Evolutionary conservation across 2,329 filamentous ascomycete species (phyloP), one percentile per base, ranked within the genome.

Genomic region (Talaromyces sp.): DNA sequence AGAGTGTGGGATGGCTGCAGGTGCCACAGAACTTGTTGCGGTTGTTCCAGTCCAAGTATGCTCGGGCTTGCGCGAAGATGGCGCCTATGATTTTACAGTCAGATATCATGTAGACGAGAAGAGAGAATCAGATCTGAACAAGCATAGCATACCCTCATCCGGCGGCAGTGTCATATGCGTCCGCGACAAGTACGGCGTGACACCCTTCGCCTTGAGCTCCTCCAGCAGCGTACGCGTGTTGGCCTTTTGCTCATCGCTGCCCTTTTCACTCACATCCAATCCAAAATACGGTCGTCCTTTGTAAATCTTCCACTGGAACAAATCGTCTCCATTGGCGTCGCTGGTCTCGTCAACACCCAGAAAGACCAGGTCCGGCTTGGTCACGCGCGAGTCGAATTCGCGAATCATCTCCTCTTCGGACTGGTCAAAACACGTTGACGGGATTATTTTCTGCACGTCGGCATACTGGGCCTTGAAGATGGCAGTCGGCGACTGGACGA

Each of bases 21-120:
- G 89, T 88, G 33, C 88, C 92, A 75, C 95, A 99, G 81, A 92
- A 99, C 32, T 89, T 90, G 77, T 96, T 96, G 57, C 93, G 89
- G 28, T 83, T 83, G 78, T 99, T 98, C 95, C 95, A 99, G 79
- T 98, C 95, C 39, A 96, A 81, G 28, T 97, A 82, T 53, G 92
- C 90, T 60, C 93, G 88, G 8, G 92, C 91, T 76, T 96, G 91
- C 15, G 92, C 93, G 68, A 92, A 96, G 53, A 96, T 90, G 56
- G 93, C 92, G 62, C 93, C 95, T 95, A 64, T 22, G 55, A 47
- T 36, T 28, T 52, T 3, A 36, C 7, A 44, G 36, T 39, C 13
- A 39, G 36, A 8, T 4, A 7, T 55, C 51, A 27, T 4, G n/a
- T 19, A 15, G 11, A 33, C 32, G 33, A 36, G 13, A 15, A 13